phyloP scores from a whole-genome alignment of 1,284 basidiomycete species.

The Pholiota adiposa region DNA sequence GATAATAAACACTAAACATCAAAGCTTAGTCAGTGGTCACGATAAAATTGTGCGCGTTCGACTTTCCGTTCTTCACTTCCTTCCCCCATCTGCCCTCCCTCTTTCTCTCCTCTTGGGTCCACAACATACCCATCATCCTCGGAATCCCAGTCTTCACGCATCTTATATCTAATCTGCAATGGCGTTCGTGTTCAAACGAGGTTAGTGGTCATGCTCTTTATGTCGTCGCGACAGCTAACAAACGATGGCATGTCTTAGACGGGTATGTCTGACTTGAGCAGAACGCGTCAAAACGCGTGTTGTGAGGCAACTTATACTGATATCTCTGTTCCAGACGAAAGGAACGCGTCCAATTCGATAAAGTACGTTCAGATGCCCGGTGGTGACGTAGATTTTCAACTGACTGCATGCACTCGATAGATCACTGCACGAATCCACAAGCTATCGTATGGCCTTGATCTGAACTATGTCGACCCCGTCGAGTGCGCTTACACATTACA shows the following conservation, averaged over 20 bases:
- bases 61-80: conserved; percentile 19
- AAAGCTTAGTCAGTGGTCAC: conserved; percentile 27
- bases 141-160: neutral
- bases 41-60: conserved; percentile 24
- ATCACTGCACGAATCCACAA: conserved; percentile 93
- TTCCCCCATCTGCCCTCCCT: conserved; percentile 22
- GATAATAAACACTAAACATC: conserved; percentile 19
- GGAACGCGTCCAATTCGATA: conserved; percentile 88
- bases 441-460: conserved; percentile 96
- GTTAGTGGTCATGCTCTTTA: conserved; percentile 42
- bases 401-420: conserved; percentile 41
- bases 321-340: conserved; percentile 59
- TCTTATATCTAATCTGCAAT: conserved; percentile 35
- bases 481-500: conserved; percentile 61
- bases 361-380: conserved; percentile 48
- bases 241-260: conserved; percentile 42
- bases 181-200: conserved; percentile 79
- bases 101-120: conserved; percentile 2
- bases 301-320: conserved; percentile 29
- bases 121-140: conserved; percentile 5
- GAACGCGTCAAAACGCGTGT: conserved; percentile 41
- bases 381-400: conserved; percentile 1
- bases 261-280: conserved; percentile 54
- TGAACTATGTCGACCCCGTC: conserved; percentile 92
- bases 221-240: conserved; percentile 17